Percentiles rank a stretch among this genome's conserved stretches.
Evolutionary conservation across 768 basidiomycete species (phyloP).

Genomic region (Macrolepiota albuminosa): DNA sequence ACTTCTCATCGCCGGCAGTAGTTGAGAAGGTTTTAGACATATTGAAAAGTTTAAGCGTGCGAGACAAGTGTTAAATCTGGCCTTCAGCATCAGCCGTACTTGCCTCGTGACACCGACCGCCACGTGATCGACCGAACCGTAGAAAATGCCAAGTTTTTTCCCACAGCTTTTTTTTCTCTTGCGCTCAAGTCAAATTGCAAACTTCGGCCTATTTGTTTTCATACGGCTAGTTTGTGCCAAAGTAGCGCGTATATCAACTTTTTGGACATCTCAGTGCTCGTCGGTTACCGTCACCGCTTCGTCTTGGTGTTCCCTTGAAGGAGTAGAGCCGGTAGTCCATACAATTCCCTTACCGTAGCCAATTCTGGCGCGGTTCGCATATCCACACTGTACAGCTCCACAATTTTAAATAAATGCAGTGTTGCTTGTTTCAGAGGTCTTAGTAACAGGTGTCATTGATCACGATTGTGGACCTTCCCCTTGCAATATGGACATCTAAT

Average conservation of each 20-base stretch:
- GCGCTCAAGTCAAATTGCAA: slow-evolving; percentile 47
- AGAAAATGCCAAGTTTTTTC: not conserved
- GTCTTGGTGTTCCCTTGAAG: slow-evolving; percentile 21
- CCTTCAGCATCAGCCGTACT: too few relatives aligned
- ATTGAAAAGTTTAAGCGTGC: not conserved
- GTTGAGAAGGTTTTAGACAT: too few relatives aligned
- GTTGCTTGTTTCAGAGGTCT: not conserved
- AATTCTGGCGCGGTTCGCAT: not conserved
- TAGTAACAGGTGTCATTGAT: not conserved
- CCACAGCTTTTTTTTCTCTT: slow-evolving; percentile 20
- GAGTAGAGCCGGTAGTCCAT: slow-evolving; percentile 35
- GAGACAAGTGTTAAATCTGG: too few relatives aligned
- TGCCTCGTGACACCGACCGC: too few relatives aligned
- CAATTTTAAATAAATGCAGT: not conserved
- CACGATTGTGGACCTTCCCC: not conserved
- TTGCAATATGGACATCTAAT: not conserved
- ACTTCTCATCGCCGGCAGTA: too few relatives aligned
- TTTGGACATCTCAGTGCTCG: slow-evolving; percentile 35
- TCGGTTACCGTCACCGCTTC: slow-evolving; percentile 14
- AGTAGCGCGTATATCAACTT: slow-evolving; percentile 32
- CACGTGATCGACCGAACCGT: not conserved
- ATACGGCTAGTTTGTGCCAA: slow-evolving; percentile 38
- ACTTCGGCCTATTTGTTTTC: slow-evolving; percentile 13
- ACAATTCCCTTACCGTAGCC: slow-evolving; percentile 13
- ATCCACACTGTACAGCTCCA: not conserved